phyloP scores from a whole-genome alignment of 306 rosid genomes.

The Glycine soja region DNA sequence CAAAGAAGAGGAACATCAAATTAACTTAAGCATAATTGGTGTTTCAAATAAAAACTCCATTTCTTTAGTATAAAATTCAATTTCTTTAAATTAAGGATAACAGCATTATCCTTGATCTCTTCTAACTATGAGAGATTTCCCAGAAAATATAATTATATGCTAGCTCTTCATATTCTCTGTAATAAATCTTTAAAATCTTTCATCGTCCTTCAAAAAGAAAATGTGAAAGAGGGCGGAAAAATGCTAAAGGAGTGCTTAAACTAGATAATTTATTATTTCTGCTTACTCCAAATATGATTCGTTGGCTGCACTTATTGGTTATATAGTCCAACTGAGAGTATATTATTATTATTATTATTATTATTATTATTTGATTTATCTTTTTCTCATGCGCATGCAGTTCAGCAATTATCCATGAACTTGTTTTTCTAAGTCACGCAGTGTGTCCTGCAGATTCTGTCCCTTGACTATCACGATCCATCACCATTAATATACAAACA shows the following conservation, averaged over 20 bases:
- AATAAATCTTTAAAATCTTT: neutral
- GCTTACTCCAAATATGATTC: neutral
- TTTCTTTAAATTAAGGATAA: no score
- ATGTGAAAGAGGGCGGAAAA: neutral
- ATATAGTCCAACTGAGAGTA: slow-evolving; percentile 1
- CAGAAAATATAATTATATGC: neutral
- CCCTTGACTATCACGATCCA: slow-evolving; percentile 34
- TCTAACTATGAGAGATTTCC: neutral
- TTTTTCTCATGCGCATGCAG: slow-evolving; percentile 30
- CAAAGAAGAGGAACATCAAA: neutral
- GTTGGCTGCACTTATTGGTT: neutral
- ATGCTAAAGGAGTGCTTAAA: neutral
- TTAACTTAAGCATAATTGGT: no score
- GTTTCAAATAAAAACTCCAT: no score
- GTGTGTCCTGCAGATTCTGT: slow-evolving; percentile 45
- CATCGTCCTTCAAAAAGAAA: neutral
- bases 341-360: neutral
- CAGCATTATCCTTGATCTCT: neutral
- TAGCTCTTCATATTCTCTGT: neutral
- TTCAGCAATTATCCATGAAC: slow-evolving; percentile 36
- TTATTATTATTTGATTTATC: neutral
- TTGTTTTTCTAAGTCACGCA: slow-evolving; percentile 37
- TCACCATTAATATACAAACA: slow-evolving; percentile 32
- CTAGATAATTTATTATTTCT: neutral
- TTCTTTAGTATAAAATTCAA: no score